Base-by-base conservation (phyloP, 257 asterid species). In the Gentiana dahurica region DNA sequence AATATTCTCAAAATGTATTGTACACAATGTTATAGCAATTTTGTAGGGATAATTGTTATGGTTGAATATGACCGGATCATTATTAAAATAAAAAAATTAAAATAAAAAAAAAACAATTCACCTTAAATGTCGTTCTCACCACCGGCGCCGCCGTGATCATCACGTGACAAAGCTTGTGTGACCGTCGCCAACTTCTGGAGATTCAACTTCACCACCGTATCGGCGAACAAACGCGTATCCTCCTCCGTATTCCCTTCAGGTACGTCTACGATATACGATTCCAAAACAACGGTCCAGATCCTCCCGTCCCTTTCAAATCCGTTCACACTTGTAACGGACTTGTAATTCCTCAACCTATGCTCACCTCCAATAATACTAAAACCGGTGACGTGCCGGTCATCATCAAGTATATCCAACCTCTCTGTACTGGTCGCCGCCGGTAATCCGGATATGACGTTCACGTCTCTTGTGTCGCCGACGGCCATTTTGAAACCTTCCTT, bases 171-270 rank as follows among this genome's bases (percentile, higher is more conserved):
- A n/a, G 80, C 55, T 63, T 82, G 93, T 2, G 84, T 65, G n/a
- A 74, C 68, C 3, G 93, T 73, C 2, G 86, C 96, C 73, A 88
- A 61, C 69, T 82, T 85, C 74, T 88, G 96, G 0, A 88, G 86
- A 68, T 88, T 88, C 69, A 88, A 56, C 66, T 71, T 82, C 11
- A 88, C 88, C 35, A 88, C 90, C 8, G 96, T 88, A 61, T 88
- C 96, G 12, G 95, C 95, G 52, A 82, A 88, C 55, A 84, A 80
- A 54, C 92, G 86, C 43, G 95, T 84, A 67, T 87, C 96, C 73
- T 87, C 96, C 74, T 84, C 96, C 54, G 93, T 78, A 62, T 87
- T 87, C 62, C 95, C 96, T 57, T 84, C 93, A 70, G 96, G 96
- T 68, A 79, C 83, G 57, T 87, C 96, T 68, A 84, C 96, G 13